phyloP scores from a whole-genome alignment of 2,329 filamentous ascomycete genomes.

The Cytospora mali region DNA sequence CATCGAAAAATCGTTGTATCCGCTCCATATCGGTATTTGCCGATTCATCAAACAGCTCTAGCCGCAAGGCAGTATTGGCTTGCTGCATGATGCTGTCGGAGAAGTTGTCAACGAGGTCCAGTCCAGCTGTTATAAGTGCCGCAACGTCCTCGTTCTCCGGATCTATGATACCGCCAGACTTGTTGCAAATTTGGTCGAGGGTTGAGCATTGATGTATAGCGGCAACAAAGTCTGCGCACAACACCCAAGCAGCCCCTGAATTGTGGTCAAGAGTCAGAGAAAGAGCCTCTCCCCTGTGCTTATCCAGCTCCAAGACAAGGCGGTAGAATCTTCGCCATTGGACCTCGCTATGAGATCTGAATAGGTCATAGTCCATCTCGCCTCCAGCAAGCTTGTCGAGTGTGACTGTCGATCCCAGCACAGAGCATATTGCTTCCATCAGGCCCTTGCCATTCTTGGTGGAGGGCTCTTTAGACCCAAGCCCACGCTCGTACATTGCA shows the following conservation, averaged over 20 bases:
- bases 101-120: constrained; percentile 71
- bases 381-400: constrained; percentile 64
- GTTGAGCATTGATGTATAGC: constrained; percentile 78
- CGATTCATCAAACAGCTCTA: constrained; percentile 75
- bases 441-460: constrained; percentile 58
- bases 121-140: constrained; percentile 68
- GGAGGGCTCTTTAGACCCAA: constrained; percentile 45
- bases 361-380: constrained; percentile 74
- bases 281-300: constrained; percentile 79
- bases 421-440: constrained; percentile 74
- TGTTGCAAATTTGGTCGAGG: constrained; percentile 72
- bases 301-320: constrained; percentile 82
- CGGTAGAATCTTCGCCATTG: constrained; percentile 93
- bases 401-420: constrained; percentile 69
- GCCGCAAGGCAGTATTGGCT: constrained; percentile 67
- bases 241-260: constrained; percentile 76
- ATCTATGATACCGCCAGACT: constrained; percentile 44
- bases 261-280: constrained; percentile 74
- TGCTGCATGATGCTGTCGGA: constrained; percentile 69
- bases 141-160: constrained; percentile 57
- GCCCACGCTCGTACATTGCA: constrained; percentile 74
- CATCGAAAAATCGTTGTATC: constrained; percentile 77
- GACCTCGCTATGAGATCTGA: constrained; percentile 71
- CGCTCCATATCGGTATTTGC: constrained; percentile 71
- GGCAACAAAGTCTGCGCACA: constrained; percentile 80